Base-by-base conservation (phyloP, 2,329 filamentous ascomycete genomes). In the Aspergillus sclerotialis region DNA sequence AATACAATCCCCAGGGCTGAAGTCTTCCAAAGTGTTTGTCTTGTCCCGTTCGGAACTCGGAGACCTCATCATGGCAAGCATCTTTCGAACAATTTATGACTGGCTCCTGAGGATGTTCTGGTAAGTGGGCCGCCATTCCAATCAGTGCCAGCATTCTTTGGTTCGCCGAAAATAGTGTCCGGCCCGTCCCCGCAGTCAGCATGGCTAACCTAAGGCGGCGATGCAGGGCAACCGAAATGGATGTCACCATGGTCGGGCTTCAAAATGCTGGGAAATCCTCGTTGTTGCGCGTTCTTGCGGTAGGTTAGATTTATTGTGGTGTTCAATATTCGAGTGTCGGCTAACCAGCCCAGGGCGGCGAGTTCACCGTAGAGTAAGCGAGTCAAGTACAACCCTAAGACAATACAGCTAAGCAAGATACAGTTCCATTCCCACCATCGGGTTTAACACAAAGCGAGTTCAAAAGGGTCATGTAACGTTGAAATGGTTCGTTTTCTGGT, bases 181-280 rank as follows among this genome's bases (percentile, higher is more conserved):
- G 58, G 53, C 45, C 56, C 58, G 54, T 55, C 52, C 55, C 55
- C 52, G 53, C 53, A 40, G 42, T 50, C 39, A 40, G 40, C 33
- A 37, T 36, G 15, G 39, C 43, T 48, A 45, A 49, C 31, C 21
- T 28, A 25, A 24, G 12, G 15, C 21, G 30, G 35, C 23, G 28
- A 45, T 57, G 45, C 52, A 95, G 90, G 92, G 88, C 90, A 50
- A 94, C 89, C 48, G 92, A 98, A 72, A 95, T 98, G 89, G 92
- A 98, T 68, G 90, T 98, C 60, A 96, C 92, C 50, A 94, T 98
- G 83, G 90, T 98, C 61, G 92, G 92, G 15, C 70, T 98, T 58
- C 92, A 98, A 62, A 96, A 96, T 69, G 92, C 92, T 39, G 92
- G 92, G 56, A 98, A 98, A 70, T 96, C 92, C 25, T 96, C 90